Evolutionary conservation across 306 rosid genomes (phyloP).

Genomic region (Prunus salicina): DNA sequence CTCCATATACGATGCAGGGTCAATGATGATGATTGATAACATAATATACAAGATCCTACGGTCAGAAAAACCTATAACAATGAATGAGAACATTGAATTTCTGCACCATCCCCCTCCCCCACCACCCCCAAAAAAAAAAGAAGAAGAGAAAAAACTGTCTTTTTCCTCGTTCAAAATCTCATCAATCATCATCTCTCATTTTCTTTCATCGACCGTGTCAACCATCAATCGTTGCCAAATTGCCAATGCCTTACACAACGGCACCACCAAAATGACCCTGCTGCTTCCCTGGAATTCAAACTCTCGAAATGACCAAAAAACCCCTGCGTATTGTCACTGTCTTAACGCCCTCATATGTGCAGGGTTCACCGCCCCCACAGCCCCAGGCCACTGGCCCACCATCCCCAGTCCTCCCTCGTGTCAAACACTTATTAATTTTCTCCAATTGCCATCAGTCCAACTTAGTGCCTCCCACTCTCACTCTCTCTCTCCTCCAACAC

Average conservation of each 20-base stretch:
- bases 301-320: constrained; percentile 23
- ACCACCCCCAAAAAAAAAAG: background rate
- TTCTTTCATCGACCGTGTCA: background rate
- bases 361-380: constrained; percentile 37
- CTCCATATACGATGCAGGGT: no score
- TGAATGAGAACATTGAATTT: background rate
- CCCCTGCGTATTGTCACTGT: constrained; percentile 49
- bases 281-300: background rate
- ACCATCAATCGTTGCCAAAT: background rate
- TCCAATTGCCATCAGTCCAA: constrained; percentile 2
- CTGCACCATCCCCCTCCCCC: no score
- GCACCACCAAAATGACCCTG: background rate
- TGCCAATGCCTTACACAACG: background rate
- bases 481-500: background rate
- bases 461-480: constrained; percentile 6
- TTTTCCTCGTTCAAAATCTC: background rate
- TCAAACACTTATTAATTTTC: constrained; percentile 30
- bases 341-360: constrained; percentile 36
- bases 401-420: constrained; percentile 14
- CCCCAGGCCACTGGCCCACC: constrained; percentile 1
- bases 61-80: no score
- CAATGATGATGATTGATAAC: background rate
- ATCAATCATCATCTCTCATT: background rate
- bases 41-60: no score
- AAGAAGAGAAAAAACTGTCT: background rate